Evolutionary conservation across 2,329 filamentous ascomycete genomes (phyloP), one percentile per base, ranked within the genome.

Genomic region (Ophiocordyceps camponoti-leonardi): DNA sequence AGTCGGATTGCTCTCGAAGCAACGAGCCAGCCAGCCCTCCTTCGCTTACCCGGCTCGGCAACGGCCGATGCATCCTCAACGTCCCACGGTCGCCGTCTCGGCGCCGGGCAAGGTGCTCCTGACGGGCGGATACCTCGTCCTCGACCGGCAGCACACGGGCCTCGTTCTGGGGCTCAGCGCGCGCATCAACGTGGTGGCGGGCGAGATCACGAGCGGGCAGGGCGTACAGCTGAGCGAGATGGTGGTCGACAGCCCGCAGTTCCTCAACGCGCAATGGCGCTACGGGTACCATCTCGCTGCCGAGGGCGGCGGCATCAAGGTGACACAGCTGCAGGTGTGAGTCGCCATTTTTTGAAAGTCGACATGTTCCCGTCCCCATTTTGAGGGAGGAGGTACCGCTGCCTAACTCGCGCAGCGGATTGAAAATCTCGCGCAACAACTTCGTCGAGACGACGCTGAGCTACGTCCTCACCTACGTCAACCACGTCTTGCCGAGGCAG

Each of bases 51-150:
- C 19, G 18, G n/a, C n/a, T 12, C 11, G 19, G 20, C 18, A 20
- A 43, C 30, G 33, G 22, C 28, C 19, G 8, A 23, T 16, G 31
- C 39, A 10, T 18, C n/a, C 35, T 19, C n/a, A 19, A 44, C 58
- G 62, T 55, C 59, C 61, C 49, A 65, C 67, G 43, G 56, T 64
- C 43, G 81, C 80, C 57, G 77, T 94, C 52, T 96, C 92, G 50
- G 90, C 92, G 20, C 92, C 92, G 18, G 92, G 92, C 54, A 98
- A 98, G 69, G 92, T 98, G 49, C 76, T 98, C 51, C 75, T 96
- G 45, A 86, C 90, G 4, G 92, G 92, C 51, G 92, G 92, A 49
- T 98, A 96, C 64, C 79, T 96, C 42, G 90, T 95, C 20, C 79
- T 98, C 42, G 90, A 96, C 67, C 79, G 85, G 49, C 70, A 75